Conservation (phyloP, 2,329 filamentous ascomycete genomes). For the Aureobasidium sp. region DNA sequence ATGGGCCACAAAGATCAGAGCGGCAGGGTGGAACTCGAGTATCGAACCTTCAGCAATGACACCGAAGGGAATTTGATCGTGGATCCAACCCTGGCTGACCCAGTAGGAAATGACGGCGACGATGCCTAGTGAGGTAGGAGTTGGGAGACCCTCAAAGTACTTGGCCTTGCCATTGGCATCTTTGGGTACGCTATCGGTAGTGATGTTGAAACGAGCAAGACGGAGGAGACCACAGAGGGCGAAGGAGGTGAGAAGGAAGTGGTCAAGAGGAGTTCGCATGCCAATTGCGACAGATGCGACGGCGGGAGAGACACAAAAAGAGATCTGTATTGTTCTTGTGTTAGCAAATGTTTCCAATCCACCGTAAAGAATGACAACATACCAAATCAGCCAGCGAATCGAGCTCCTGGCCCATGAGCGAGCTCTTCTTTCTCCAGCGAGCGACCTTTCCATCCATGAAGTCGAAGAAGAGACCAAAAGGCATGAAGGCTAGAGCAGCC, state of each 20-base stretch:
- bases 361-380: constrained; percentile 29
- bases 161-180: constrained; percentile 84
- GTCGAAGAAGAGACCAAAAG: constrained; percentile 92
- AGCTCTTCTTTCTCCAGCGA: constrained; percentile 93
- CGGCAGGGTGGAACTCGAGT: constrained; percentile 79
- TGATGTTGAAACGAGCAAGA: constrained; percentile 96
- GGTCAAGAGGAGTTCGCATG: constrained; percentile 75
- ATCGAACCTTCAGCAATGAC: constrained; percentile 57
- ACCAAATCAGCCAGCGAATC: constrained; percentile 94
- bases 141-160: constrained; percentile 96
- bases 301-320: constrained; percentile 87
- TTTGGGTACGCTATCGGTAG: constrained; percentile 80
- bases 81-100: constrained; percentile 72
- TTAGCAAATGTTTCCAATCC: neutral
- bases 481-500: constrained; percentile 77
- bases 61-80: constrained; percentile 72
- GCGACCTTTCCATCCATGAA: constrained; percentile 97
- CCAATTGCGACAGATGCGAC: constrained; percentile 83
- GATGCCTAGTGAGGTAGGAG: constrained; percentile 79
- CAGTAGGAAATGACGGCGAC: constrained; percentile 84
- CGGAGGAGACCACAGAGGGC: constrained; percentile 91
- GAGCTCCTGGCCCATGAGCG: constrained; percentile 94
- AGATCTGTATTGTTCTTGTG: constrained; percentile 55
- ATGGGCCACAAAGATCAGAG: constrained; percentile 74
- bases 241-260: constrained; percentile 76